Evolutionary conservation across 768 basidiomycete genomes (phyloP), one percentile per base, ranked within the genome.

Genomic region (Boletus pseudo-olivaceus): DNA sequence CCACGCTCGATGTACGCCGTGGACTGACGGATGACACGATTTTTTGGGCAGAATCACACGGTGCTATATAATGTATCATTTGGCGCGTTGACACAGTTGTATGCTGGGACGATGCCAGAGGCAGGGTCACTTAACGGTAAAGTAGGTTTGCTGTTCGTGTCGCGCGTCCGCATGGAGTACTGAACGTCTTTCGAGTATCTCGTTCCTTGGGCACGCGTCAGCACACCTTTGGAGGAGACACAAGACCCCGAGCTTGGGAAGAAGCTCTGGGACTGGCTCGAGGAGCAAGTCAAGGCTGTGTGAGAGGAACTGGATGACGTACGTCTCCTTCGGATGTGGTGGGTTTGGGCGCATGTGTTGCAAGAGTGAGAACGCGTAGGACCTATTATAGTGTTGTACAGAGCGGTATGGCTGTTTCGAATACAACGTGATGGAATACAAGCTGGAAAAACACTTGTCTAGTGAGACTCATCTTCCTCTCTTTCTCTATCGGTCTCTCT

Each of bases 181-280:
- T 66, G 43, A 55, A 17, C 34, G 9, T 40, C 50, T 37, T 37
- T 47, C 29, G 35, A 80, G 76, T 80, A 74, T 53, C 71, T 80
- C 26, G 63, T 75, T 19, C 79, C 80, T 0, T 79, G 78, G 77
- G 77, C 75, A 11, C 67, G 73, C 20, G 38, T 72, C 3, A 73
- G 73, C 0, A 23, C 49, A 1, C 53, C 67, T 12, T 47, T 45
- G 20, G 53, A 64, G 35, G 65, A 60, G 8, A 64, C 72, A 4
- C 62, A 67, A 47, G 74, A 79, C 56, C 61, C 66, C 33, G 57
- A 66, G 38, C 61, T 72, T 8, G 72, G 71, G 1, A 60, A 62
- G 47, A 68, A 71, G 23, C 62, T 81, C 3, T 79, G 78, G 80
- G 62, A 71, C 12, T 80, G 77, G 75, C 57, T 78, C 46, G 80